These are phyloP conservation scores for Chalaropsis thielavioides DNA, from an alignment of 2,329 filamentous ascomycete genomes.

Conservation along the genomic window DNA sequence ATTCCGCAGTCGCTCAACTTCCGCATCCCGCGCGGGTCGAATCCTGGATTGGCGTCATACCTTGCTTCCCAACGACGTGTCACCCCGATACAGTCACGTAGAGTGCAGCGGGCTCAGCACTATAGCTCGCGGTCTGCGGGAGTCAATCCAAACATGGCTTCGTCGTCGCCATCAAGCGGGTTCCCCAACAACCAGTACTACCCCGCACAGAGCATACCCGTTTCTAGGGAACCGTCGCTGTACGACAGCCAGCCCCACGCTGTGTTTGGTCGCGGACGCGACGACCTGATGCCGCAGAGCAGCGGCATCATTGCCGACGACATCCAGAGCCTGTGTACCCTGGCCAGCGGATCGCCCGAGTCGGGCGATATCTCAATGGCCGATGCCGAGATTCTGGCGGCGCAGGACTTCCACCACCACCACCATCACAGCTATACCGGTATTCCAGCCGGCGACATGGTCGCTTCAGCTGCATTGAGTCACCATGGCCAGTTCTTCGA, in stretches of 20 bases:
- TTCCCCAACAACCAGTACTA: conserved; percentile 8
- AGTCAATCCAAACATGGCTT: conserved; percentile 10
- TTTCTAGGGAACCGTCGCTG: conserved; percentile 8
- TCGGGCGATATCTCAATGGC: conserved; percentile 26
- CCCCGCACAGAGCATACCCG: background rate
- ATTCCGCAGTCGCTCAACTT: conserved; percentile 26
- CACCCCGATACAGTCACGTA: conserved; percentile 20
- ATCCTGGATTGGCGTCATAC: conserved; percentile 26
- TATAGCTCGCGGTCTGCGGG: conserved; percentile 14
- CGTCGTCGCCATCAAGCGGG: background rate
- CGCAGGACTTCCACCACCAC: conserved; percentile 18
- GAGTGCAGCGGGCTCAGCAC: conserved; percentile 6
- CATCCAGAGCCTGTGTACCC: conserved; percentile 25
- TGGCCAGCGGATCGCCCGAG: conserved; percentile 24
- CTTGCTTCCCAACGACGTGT: conserved; percentile 26
- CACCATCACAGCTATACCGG: conserved; percentile 20
- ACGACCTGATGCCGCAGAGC: conserved; percentile 19
- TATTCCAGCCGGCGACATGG: conserved; percentile 19
- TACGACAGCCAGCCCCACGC: conserved; percentile 17
- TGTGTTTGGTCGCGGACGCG: conserved; percentile 8
- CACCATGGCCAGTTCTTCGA: conserved; percentile 4
- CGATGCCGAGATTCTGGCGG: conserved; percentile 24
- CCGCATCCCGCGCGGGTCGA: conserved; percentile 26
- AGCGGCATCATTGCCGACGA: conserved; percentile 28
- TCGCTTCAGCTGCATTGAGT: background rate